Evolutionary conservation across 1,284 basidiomycete genomes (phyloP).

Genomic region (Phellopilus nigrolimitatus): DNA sequence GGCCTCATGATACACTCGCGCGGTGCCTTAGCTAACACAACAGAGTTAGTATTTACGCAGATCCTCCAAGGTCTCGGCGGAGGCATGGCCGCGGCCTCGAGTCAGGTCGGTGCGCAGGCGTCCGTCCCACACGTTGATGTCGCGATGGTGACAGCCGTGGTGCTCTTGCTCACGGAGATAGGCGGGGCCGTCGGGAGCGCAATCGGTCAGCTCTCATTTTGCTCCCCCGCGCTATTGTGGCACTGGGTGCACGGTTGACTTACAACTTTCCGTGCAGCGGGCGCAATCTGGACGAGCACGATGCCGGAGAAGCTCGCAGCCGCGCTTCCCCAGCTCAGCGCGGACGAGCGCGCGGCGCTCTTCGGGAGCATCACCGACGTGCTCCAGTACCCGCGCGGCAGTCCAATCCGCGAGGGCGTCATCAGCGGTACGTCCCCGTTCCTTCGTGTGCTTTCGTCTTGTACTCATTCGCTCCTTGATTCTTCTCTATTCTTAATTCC

Average conservation of each 20-base stretch:
- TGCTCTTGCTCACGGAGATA: conserved; percentile 75
- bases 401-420: too few relatives aligned
- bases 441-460: too few relatives aligned
- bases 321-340: conserved; percentile 43
- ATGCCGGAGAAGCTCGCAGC: conserved; percentile 55
- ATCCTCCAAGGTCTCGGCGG: too few relatives aligned
- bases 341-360: conserved; percentile 33
- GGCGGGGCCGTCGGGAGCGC: conserved; percentile 68
- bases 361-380: conserved; percentile 48
- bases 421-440: conserved; percentile 45
- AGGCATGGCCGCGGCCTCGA: too few relatives aligned
- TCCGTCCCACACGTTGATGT: too few relatives aligned
- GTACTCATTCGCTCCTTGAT: too few relatives aligned
- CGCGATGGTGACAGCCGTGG: conserved; percentile 75
- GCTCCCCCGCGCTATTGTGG: background rate
- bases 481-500: too few relatives aligned
- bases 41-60: conserved; percentile 64
- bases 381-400: conserved; percentile 40
- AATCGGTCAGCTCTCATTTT: conserved; percentile 38
- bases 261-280: conserved; percentile 32
- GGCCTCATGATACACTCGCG: conserved; percentile 70
- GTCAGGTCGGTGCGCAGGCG: too few relatives aligned
- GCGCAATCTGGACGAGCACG: conserved; percentile 54
- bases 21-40: conserved; percentile 52
- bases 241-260: background rate